Conservation (phyloP, 75 land plant genomes). For the Selaginella moellendorffii region DNA sequence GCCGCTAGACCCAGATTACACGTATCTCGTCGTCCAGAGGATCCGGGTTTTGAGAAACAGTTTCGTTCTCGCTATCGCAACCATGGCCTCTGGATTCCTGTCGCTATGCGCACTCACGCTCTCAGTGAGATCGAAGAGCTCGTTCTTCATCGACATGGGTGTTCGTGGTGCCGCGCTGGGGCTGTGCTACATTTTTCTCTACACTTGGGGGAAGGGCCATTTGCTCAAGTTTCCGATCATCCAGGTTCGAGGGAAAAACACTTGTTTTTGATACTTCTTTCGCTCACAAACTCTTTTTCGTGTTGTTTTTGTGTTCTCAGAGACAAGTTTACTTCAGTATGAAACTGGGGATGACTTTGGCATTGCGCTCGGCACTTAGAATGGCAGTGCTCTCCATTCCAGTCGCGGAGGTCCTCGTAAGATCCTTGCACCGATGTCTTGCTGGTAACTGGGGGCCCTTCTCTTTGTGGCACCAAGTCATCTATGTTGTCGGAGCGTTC, state of each 20-base stretch:
- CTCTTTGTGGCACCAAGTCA: slow-evolving; percentile 34
- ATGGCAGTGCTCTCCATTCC: slow-evolving; percentile 36
- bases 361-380: slow-evolving; percentile 30
- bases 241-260: slow-evolving; percentile 34
- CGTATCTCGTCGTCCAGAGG: slow-evolving; percentile 6
- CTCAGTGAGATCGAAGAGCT: neutral
- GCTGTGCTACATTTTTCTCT: slow-evolving; percentile 34
- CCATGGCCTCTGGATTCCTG: slow-evolving; percentile 14
- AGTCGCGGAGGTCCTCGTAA: slow-evolving; percentile 24
- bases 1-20: slow-evolving; percentile 9
- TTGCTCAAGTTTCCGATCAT: slow-evolving; percentile 62
- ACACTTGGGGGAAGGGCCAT: slow-evolving; percentile 32
- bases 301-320: slow-evolving; percentile 40
- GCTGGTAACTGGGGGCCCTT: slow-evolving; percentile 1
- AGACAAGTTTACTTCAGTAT: slow-evolving; percentile 70
- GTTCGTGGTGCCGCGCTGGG: slow-evolving; percentile 49
- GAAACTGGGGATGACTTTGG: slow-evolving; percentile 62
- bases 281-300: neutral
- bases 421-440: slow-evolving; percentile 19
- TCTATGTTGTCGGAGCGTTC: slow-evolving; percentile 40
- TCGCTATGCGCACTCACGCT: slow-evolving; percentile 15
- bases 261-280: neutral
- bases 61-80: slow-evolving; percentile 3
- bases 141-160: slow-evolving; percentile 3
- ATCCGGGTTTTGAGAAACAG: slow-evolving; percentile 10